Conservation (phyloP, 2,329 filamentous ascomycete species). For the Apiospora malaysiana region DNA sequence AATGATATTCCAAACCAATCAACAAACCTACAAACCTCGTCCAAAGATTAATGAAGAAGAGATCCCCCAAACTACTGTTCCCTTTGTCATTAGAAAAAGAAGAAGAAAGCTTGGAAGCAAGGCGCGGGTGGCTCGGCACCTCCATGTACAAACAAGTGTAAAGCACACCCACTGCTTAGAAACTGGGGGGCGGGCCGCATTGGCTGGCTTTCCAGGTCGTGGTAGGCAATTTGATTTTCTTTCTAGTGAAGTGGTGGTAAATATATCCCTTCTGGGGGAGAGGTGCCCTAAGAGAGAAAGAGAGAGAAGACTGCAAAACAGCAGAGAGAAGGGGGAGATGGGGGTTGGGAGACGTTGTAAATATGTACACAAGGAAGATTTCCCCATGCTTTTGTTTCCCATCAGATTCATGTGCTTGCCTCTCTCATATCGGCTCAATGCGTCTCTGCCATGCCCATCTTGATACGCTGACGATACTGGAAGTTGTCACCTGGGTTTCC, state of each 20-base stretch:
- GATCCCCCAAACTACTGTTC: slow-evolving; percentile 31
- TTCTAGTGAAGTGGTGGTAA: slow-evolving; percentile 1
- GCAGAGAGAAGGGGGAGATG: neutral
- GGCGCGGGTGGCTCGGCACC: slow-evolving; percentile 15
- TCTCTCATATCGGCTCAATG: neutral
- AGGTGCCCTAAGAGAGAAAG: neutral
- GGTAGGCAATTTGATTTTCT: slow-evolving; percentile 5
- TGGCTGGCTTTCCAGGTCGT: slow-evolving; percentile 5
- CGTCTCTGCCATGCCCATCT: neutral
- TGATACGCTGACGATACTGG: neutral
- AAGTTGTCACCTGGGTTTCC: too few species aligned
- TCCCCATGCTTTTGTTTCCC: slow-evolving; percentile 18
- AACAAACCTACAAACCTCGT: slow-evolving; percentile 29
- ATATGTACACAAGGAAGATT: slow-evolving; percentile 20
- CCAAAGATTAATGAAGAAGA: slow-evolving; percentile 16
- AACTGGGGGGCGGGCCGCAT: neutral
- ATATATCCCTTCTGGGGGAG: neutral
- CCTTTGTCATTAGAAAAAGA: slow-evolving; percentile 47
- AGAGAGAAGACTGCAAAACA: neutral
- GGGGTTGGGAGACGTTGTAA: slow-evolving; percentile 4
- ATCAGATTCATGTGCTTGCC: slow-evolving; percentile 10
- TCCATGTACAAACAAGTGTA: slow-evolving; percentile 17
- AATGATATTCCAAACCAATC: slow-evolving; percentile 29
- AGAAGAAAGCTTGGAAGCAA: slow-evolving; percentile 34
- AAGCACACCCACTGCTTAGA: slow-evolving; percentile 8